Evolutionary conservation across 345 rosid species (phyloP), one percentile per base, ranked within the genome.

Genomic region (Ceriops zippeliana): DNA sequence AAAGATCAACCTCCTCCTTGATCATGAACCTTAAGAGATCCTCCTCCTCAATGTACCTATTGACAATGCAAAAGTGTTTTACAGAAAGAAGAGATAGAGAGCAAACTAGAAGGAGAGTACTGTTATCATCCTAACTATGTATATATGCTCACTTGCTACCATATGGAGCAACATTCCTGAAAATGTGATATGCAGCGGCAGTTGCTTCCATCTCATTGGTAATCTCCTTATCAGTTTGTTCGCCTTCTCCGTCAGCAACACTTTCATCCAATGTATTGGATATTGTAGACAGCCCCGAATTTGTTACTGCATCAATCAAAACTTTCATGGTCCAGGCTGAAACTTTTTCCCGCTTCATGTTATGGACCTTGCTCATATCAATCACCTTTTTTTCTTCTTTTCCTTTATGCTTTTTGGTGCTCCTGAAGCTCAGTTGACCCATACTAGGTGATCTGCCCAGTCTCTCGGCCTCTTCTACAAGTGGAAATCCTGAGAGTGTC

Each of bases 321-420:
- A 84, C 84, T 81, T 92, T 84, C 97, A 93, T 89, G 17, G 92
- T 89, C 98, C 96, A 90, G 73, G 96, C 82, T 0, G 98, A 89
- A 38, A 93, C 98, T 75, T 87, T 93, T 59, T 87, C 96, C 71
- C 79, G 88, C 73, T 89, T 90, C 87, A 93, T 80, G 68, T 81
- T 82, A 66, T 90, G 92, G 65, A 90, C 74, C 53, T 79, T 82
- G 38, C 83, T 93, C 92, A 90, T 86, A 80, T 93, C 93, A 70
- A 93, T 83, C 47, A 87, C 76, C 81, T 83, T 90, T 61, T 74
- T 82, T 46, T 69, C 85, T 60, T 78, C 85, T 27, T 67, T 70
- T 6, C 13, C 63, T 70, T 88, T 81, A 24, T 88, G 86, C 64
- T 83, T 68, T 65, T 81, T 87, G 31, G 68, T 65, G 37, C 64